These are phyloP conservation scores for Myxozyma kluyveri DNA, from an alignment of 805 yeast species.

Conservation along the genomic window DNA sequence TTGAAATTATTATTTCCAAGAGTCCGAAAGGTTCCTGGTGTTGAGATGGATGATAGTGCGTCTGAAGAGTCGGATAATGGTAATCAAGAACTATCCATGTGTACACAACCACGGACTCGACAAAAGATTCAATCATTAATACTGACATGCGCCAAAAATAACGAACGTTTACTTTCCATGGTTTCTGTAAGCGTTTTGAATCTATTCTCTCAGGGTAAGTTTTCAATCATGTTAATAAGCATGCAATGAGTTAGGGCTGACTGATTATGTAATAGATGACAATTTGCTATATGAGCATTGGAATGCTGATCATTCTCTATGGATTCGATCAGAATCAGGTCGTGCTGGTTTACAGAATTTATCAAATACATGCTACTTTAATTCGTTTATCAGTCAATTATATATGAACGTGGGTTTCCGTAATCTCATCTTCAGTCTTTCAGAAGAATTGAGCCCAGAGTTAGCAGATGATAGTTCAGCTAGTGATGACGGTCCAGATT, in stretches of 20 bases:
- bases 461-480: not conserved
- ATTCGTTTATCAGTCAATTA: conserved; percentile 23
- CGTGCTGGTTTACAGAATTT: conserved; percentile 23
- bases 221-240: not conserved
- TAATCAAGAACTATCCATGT: conserved; percentile 9
- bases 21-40: no score
- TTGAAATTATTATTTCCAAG: conserved; percentile 10
- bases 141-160: not conserved
- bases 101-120: conserved; percentile 4
- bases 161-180: not conserved
- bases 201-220: conserved; percentile 12
- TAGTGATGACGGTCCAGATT: not conserved
- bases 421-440: conserved; percentile 7
- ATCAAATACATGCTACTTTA: conserved; percentile 27
- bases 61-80: not conserved
- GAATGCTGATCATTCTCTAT: conserved; percentile 19
- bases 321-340: conserved; percentile 21
- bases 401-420: conserved; percentile 26
- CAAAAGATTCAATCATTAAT: conserved; percentile 8
- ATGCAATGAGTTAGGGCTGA: no score
- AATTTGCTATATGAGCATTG: conserved; percentile 15
- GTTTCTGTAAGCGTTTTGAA: conserved; percentile 2
- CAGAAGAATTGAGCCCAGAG: no score
- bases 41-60: not conserved
- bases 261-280: conserved; percentile 1